phyloP scores from a whole-genome alignment of 2,329 filamentous ascomycete species.

The Ambrosiella xylebori region DNA sequence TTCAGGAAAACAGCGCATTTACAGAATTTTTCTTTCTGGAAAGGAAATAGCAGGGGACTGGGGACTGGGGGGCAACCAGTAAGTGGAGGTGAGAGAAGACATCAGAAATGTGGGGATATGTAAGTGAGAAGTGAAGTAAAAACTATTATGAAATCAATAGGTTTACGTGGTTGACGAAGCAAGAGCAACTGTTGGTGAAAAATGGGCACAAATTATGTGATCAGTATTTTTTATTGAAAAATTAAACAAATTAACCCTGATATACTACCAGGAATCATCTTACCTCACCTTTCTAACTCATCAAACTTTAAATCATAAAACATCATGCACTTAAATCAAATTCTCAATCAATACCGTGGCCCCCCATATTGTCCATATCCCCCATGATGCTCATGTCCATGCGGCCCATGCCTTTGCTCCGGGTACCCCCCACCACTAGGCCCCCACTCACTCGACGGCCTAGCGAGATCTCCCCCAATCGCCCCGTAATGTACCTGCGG shows the following conservation, averaged over 20 bases:
- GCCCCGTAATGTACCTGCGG: constrained; percentile 2
- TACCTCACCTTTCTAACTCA: no score
- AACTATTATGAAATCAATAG: neutral
- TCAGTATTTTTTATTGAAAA: neutral
- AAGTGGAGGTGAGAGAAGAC: neutral
- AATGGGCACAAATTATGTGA: neutral
- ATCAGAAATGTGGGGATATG: neutral
- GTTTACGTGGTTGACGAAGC: neutral
- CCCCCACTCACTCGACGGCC: neutral
- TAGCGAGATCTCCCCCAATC: neutral
- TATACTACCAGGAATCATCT: no score
- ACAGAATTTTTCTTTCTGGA: neutral
- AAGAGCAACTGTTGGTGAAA: neutral
- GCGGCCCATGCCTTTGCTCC: neutral
- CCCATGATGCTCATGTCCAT: neutral
- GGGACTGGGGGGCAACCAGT: neutral
- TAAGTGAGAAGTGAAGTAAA: neutral
- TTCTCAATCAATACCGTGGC: neutral
- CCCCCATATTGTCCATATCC: neutral
- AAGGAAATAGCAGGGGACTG: neutral
- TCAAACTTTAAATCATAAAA: no score
- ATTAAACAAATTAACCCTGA: no score
- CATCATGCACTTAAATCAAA: neutral
- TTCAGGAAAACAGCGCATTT: neutral
- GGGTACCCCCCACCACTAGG: neutral